These are phyloP conservation scores for Syncephalastrum monosporum DNA, from an alignment of 371 early-diverging fungal species.

Conservation along the genomic window DNA sequence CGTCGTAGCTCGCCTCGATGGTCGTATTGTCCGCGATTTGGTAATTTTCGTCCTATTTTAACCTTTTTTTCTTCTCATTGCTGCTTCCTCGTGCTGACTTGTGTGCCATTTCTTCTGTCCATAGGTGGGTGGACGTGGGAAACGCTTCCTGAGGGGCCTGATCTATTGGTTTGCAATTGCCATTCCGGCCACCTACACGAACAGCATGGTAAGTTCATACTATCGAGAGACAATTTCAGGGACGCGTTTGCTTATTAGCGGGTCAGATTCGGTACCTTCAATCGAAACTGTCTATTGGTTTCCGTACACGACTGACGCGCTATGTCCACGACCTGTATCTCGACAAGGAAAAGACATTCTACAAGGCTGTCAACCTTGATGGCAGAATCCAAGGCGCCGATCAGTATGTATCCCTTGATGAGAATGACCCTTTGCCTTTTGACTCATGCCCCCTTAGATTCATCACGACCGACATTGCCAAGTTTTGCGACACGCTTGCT, in stretches of 20 bases:
- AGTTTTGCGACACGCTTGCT: conserved; percentile 75
- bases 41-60: conserved; percentile 36
- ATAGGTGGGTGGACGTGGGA: conserved; percentile 41
- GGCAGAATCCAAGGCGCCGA: conserved; percentile 84
- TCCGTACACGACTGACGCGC: conserved; percentile 80
- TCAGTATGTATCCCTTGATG: conserved; percentile 51
- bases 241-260: background rate
- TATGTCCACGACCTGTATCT: conserved; percentile 82
- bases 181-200: conserved; percentile 96
- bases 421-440: background rate
- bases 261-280: conserved; percentile 80
- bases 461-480: conserved; percentile 83
- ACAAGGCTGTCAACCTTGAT: conserved; percentile 82
- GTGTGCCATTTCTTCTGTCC: background rate
- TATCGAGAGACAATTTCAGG: background rate
- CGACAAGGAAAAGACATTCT: conserved; percentile 73
- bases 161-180: conserved; percentile 95
- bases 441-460: conserved; percentile 30
- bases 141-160: conserved; percentile 49
- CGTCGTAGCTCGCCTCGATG: conserved; percentile 91
- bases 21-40: conserved; percentile 89
- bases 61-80: background rate
- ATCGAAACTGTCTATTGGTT: conserved; percentile 88
- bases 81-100: background rate
- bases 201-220: conserved; percentile 77